These are phyloP conservation scores for Apophysomyces elegans DNA, from an alignment of 371 early-diverging fungal species.

Conservation along the genomic window DNA sequence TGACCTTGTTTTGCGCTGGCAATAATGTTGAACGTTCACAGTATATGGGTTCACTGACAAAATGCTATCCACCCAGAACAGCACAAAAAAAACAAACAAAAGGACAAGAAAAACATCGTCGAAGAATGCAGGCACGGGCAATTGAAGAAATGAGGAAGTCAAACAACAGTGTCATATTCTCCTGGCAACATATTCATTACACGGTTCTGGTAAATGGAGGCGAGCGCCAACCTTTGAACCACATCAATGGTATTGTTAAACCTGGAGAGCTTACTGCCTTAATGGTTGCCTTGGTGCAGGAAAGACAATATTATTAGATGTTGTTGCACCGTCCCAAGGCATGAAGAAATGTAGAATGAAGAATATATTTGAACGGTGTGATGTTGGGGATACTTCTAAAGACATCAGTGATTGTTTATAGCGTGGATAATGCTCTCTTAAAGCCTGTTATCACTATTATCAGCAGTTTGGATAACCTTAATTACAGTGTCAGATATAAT, in stretches of 20 bases:
- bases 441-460: too few relatives aligned
- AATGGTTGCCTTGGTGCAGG: conserved; percentile 86
- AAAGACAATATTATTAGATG: conserved; percentile 84
- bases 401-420: conserved; percentile 8
- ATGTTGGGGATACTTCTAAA: conserved; percentile 54
- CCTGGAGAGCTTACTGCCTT: conserved; percentile 72
- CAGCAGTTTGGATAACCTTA: too few relatives aligned
- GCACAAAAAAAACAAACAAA: conserved; percentile 1
- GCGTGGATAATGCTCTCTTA: too few relatives aligned
- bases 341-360: conserved; percentile 67
- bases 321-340: conserved; percentile 76
- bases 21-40: conserved; percentile 37
- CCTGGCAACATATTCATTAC: conserved; percentile 54
- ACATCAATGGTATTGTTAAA: conserved; percentile 48
- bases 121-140: conserved; percentile 14
- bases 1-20: conserved; percentile 29
- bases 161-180: conserved; percentile 45
- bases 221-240: conserved; percentile 43
- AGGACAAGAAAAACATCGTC: conserved; percentile 14
- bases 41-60: conserved; percentile 41
- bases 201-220: conserved; percentile 54
- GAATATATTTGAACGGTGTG: conserved; percentile 59
- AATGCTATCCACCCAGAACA: conserved; percentile 34
- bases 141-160: conserved; percentile 29
- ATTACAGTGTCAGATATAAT: too few relatives aligned